Evolutionary conservation across 1,284 basidiomycete genomes (phyloP), one percentile per base, ranked within the genome.

Genomic region (Mycena sp.): DNA sequence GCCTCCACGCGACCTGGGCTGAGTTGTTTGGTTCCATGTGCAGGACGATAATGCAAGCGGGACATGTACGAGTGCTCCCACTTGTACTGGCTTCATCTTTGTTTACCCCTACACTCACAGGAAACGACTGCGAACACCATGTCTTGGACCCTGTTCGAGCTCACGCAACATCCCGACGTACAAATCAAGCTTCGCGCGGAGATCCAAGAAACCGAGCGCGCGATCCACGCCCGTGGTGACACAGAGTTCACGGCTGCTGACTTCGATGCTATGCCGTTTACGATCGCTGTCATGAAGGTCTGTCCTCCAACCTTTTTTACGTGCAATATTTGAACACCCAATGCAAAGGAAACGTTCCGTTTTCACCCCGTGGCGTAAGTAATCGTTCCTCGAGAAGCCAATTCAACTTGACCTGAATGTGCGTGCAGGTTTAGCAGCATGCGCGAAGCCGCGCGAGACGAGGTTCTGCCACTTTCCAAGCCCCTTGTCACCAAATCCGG

Each of bases 211-310:
- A 78, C 76, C 5, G 77, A 81, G 60, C 63, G 63, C 19, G 71
- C 68, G 11, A 76, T 79, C 30, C 68, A 71, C 38, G 77, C 71
- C 26, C 76, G 77, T 14, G 78, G 78, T 35, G 74, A 69, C 41
- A 67, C 74, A 32, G 77, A 81, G 61, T 79, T 83, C 25, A 53
- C 30, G 0, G 21, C 17, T n/a, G 25, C 49, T 6, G 49, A 60
- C 28, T 53, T 46, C 30, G 82, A 83, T 29, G 73, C 72, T 26
- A 83, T 84, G 82, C 67, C 74, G 9, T 83, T 81, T 65, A 71
- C 81, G 25, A 69, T 72, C 30, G 82, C 82, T 26, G 78, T 84
- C 40, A 75, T 83, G 38, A 83, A 84, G 74, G 82, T 80, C 49
- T 26, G 64, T 65, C 17, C 17, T 21, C 21, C 17, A 14, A 46